Evolutionary conservation across 1,139 yeast genomes (phyloP).

Genomic region (Wickerhamiella infanticola): DNA sequence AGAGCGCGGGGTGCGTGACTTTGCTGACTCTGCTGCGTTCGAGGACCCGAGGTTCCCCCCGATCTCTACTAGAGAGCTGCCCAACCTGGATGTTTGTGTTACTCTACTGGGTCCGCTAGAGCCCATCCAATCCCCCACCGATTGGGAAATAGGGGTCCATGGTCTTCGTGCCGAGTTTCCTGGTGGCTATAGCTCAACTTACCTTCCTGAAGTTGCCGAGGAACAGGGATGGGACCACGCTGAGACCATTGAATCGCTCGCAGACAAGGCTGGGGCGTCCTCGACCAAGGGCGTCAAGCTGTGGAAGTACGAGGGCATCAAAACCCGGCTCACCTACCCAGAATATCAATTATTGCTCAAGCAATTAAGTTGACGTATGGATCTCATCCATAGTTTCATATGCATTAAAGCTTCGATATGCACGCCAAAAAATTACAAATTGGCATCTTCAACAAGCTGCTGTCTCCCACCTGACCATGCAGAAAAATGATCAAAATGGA

Average conservation of each 20-base stretch:
- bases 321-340: slow-evolving; percentile 17
- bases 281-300: slow-evolving; percentile 16
- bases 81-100: slow-evolving; percentile 36
- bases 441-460: no score
- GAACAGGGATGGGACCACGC: slow-evolving; percentile 74
- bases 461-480: no score
- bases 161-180: slow-evolving; percentile 53
- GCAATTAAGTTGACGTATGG: no score
- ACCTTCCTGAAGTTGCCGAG: slow-evolving; percentile 77
- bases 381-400: no score
- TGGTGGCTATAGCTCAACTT: slow-evolving; percentile 47
- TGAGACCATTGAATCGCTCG: slow-evolving; percentile 54
- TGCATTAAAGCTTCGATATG: no score
- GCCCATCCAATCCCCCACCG: slow-evolving; percentile 33
- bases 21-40: slow-evolving; percentile 46
- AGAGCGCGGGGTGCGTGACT: slow-evolving; percentile 44
- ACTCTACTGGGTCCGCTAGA: slow-evolving; percentile 54
- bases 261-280: slow-evolving; percentile 50
- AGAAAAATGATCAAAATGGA: no score
- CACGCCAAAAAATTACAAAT: no score
- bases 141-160: slow-evolving; percentile 74
- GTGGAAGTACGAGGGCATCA: slow-evolving; percentile 25
- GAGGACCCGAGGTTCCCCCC: slow-evolving; percentile 69
- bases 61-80: slow-evolving; percentile 41
- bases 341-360: slow-evolving; percentile 14